A percentile compares a stretch with the other conserved stretches of the same genome.
Conservation (phyloP, 176 grass and related monocot species). For the Lolium multiflorum region DNA sequence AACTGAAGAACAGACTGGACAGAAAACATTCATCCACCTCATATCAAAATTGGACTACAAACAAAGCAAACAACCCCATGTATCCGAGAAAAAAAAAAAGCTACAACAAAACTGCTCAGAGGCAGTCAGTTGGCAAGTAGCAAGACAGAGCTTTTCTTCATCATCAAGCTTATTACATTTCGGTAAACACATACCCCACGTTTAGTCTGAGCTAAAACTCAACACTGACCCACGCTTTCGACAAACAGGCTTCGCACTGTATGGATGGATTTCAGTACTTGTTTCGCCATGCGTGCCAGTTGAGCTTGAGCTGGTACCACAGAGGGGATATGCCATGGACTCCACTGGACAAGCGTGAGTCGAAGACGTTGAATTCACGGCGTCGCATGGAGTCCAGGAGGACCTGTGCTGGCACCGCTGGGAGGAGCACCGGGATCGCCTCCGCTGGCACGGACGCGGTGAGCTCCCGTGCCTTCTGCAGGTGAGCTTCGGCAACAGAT, state of each 20-base stretch:
- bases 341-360: conserved; percentile 69
- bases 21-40: conserved; percentile 30
- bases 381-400: conserved; percentile 64
- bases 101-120: conserved; percentile 24
- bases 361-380: conserved; percentile 79
- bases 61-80: conserved; percentile 15
- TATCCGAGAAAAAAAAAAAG: not conserved
- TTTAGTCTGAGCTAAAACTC: not conserved
- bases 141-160: conserved; percentile 30
- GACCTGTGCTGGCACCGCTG: conserved; percentile 74
- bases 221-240: not conserved
- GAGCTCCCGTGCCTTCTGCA: conserved; percentile 80
- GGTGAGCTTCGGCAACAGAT: conserved; percentile 71
- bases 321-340: conserved; percentile 77
- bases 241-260: not conserved
- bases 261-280: conserved; percentile 56
- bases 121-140: not conserved
- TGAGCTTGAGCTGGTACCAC: conserved; percentile 91
- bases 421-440: conserved; percentile 66
- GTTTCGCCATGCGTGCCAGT: conserved; percentile 68
- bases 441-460: conserved; percentile 58
- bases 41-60: not conserved
- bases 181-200: not conserved
- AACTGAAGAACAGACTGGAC: not conserved
- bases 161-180: conserved; percentile 39